These are phyloP conservation scores for Protomyces lactucae-debilis DNA, from an alignment of 1,139 yeast species.

Conservation along the genomic window DNA sequence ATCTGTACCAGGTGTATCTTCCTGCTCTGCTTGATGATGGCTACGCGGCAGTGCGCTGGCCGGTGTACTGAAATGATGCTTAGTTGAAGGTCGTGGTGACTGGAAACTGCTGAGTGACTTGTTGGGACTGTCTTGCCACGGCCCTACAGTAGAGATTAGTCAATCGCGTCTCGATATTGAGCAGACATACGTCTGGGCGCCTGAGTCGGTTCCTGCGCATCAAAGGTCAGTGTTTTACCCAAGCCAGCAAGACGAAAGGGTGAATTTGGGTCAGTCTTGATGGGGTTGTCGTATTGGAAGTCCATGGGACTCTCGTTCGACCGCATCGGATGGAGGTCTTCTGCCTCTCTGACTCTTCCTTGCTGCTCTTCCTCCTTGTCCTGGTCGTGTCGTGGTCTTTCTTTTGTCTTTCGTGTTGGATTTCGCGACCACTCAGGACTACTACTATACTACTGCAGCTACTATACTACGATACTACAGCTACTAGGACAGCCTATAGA, in stretches of 20 bases:
- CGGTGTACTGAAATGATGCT: background rate
- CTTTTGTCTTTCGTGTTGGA: background rate
- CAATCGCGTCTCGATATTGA: background rate
- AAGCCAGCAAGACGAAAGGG: conserved; percentile 23
- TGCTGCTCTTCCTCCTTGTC: background rate
- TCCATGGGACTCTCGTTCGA: conserved; percentile 30
- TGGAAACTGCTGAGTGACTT: conserved; percentile 4
- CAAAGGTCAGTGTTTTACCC: conserved; percentile 16
- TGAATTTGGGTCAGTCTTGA: conserved; percentile 19
- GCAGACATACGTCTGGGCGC: conserved; percentile 2
- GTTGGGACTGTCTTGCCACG: conserved; percentile 16
- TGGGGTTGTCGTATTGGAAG: conserved; percentile 28
- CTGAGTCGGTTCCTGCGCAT: background rate
- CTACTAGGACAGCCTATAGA: no score
- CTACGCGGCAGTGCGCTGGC: conserved; percentile 3
- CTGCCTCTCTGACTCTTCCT: background rate
- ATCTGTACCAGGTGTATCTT: conserved; percentile 26
- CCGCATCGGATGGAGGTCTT: conserved; percentile 5
- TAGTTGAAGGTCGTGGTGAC: conserved; percentile 1
- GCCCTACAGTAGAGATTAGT: background rate
- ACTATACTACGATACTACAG: no score
- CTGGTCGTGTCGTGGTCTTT: background rate
- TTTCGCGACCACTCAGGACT: background rate
- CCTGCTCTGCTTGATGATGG: conserved; percentile 1
- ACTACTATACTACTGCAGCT: background rate